These are phyloP conservation scores for Gracilaria domingensis DNA, from an alignment of 23 red algal species.

Conservation along the genomic window DNA sequence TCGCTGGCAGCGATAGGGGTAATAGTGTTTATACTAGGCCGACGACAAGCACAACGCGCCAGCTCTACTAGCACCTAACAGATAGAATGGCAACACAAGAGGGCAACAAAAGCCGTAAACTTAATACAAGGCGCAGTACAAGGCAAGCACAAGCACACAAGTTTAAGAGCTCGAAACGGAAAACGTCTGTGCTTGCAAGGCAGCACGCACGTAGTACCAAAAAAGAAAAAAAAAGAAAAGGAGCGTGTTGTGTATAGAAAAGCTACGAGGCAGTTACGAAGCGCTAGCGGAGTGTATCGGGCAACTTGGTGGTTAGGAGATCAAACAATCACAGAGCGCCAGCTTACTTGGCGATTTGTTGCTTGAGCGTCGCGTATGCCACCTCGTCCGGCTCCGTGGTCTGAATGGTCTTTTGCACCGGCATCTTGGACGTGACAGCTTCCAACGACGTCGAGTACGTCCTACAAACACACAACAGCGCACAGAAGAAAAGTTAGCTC, in stretches of 20 bases:
- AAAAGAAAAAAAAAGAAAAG: background rate
- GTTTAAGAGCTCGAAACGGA: too few relatives aligned
- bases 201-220: too few relatives aligned
- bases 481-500: background rate
- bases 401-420: constrained; percentile 61
- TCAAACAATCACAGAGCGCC: too few relatives aligned
- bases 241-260: background rate
- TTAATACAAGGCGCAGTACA: background rate
- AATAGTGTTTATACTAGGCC: constrained; percentile 4
- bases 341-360: constrained; percentile 58
- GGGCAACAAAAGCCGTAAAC: too few relatives aligned
- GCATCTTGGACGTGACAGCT: constrained; percentile 30
- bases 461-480: background rate
- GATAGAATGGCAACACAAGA: too few relatives aligned
- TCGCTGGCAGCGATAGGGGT: background rate
- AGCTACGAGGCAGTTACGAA: background rate
- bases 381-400: constrained; percentile 54
- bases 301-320: too few relatives aligned
- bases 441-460: constrained; percentile 55
- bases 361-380: constrained; percentile 47
- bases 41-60: background rate
- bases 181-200: too few relatives aligned
- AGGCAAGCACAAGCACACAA: background rate
- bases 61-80: too few relatives aligned
- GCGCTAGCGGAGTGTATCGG: too few relatives aligned